Base-by-base conservation (phyloP, 257 asterid genomes). In the Solanum ahanhuiri region DNA sequence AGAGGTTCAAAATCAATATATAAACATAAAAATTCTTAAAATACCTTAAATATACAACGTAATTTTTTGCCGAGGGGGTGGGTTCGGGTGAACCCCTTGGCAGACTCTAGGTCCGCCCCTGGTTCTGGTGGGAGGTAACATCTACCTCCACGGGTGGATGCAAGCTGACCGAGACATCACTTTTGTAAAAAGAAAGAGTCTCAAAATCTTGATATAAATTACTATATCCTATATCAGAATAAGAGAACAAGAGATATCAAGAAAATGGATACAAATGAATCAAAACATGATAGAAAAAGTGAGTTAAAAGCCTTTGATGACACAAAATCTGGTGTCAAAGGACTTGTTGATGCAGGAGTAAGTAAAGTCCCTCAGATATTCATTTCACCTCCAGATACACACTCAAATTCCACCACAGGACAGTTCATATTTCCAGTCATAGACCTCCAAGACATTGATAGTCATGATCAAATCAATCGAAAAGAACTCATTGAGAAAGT, bases 261-360 rank as follows among this genome's bases (percentile, higher is more conserved):
- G 18, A 41, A 37, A 66, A 88, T 83, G 90, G 90, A 73, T 72
- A 45, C 18, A 71, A n/a, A 14, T 3, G 73, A 85, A 30, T 66
- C 81, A 35, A 33, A 77, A 7, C 3, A 87, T 63, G 89, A 89
- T 5, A 39, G 91, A 45, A 37, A 85, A 10, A 82, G 8, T 10
- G 88, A 89, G 39, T 15, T 87, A 72, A 87, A 82, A 81, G 91
- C 72, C 3, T 89, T 89, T 79, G 91, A 87, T 31, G 91, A 87
- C 63, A 87, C 91, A 34, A 81, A 83, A 70, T 77, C 89, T 34
- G 91, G 89, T 31, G 91, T 88, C 39, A 88, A 88, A 39, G 90
- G 90, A 10, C 87, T 88, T 18, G 90, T 86, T 15, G 90, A 89
- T 85, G 81, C 88, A 39, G 91, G 89, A 58, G 45, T 82, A 41